These are phyloP conservation scores for Thinopyrum elongatum DNA, from an alignment of 176 grass and related monocot genomes.

Conservation along the genomic window DNA sequence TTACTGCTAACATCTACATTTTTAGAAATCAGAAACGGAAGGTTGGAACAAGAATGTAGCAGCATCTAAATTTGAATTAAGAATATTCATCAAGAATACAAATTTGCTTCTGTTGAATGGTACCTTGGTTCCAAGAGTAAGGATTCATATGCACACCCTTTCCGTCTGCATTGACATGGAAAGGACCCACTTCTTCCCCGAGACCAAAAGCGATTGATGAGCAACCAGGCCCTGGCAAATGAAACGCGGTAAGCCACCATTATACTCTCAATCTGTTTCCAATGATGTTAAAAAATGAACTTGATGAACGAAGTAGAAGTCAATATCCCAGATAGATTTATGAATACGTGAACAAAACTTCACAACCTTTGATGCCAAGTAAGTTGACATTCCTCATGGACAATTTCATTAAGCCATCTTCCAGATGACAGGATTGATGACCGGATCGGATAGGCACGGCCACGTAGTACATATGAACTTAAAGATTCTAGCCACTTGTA, in stretches of 20 bases:
- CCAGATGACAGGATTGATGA: no score
- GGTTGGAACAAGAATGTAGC: background rate
- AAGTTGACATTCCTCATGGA: no score
- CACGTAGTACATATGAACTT: no score
- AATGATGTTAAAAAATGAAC: background rate
- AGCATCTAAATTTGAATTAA: constrained; percentile 8
- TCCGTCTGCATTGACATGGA: constrained; percentile 89
- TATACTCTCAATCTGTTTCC: background rate
- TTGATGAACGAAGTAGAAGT: background rate
- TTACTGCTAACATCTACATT: no score
- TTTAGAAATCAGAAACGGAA: background rate
- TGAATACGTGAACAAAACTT: background rate
- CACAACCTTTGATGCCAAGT: no score
- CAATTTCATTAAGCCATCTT: no score
- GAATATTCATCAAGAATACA: background rate
- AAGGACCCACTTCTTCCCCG: constrained; percentile 93
- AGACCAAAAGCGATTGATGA: constrained; percentile 94
- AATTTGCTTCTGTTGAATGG: background rate
- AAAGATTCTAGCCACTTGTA: no score
- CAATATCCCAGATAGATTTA: background rate
- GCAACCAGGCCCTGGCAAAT: constrained; percentile 78
- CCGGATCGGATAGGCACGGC: no score
- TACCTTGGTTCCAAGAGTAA: constrained; percentile 98
- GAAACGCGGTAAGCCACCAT: background rate
- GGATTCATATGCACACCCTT: constrained; percentile 79